Evolutionary conservation across 1,284 basidiomycete species (phyloP).

Genomic region (Tremellales sp.): DNA sequence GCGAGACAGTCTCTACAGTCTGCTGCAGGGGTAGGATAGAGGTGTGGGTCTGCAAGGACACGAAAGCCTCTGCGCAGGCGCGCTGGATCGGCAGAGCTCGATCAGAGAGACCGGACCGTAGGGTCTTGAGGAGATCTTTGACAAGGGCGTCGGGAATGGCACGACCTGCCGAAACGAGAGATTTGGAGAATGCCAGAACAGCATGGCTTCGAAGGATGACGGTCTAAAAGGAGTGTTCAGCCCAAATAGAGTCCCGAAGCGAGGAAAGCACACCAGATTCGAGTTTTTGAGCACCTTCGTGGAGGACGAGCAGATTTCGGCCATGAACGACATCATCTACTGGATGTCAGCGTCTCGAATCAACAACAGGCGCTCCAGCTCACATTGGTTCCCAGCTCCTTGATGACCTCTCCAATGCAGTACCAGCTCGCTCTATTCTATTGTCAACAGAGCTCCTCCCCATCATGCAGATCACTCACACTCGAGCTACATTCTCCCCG

Average conservation of each 20-base stretch:
- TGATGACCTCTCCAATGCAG: conserved; percentile 83
- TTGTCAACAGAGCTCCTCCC: neutral
- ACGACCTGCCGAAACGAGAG: conserved; percentile 70
- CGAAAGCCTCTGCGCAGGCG: conserved; percentile 61
- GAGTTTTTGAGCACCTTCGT: conserved; percentile 64
- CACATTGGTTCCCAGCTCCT: conserved; percentile 74
- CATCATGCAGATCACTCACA: conserved; percentile 53
- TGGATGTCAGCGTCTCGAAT: conserved; percentile 1
- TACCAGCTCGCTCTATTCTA: conserved; percentile 52
- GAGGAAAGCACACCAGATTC: conserved; percentile 58
- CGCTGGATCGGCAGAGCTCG: conserved; percentile 83
- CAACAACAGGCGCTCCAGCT: conserved; percentile 23
- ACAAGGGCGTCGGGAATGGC: conserved; percentile 73
- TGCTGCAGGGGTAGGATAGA: conserved; percentile 30
- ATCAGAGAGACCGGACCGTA: conserved; percentile 71
- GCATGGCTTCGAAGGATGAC: conserved; percentile 81
- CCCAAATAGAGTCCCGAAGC: neutral
- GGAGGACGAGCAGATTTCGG: conserved; percentile 67
- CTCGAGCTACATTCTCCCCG: conserved; percentile 60
- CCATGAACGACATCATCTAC: conserved; percentile 91
- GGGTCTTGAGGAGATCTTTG: conserved; percentile 82
- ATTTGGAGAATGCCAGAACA: conserved; percentile 69
- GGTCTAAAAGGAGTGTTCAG: conserved; percentile 51
- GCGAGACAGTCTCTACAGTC: conserved; percentile 48
- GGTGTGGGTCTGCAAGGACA: conserved; percentile 34